These are phyloP conservation scores for Fusarium goolgardi DNA, from an alignment of 2,329 filamentous ascomycete species.

Conservation along the genomic window DNA sequence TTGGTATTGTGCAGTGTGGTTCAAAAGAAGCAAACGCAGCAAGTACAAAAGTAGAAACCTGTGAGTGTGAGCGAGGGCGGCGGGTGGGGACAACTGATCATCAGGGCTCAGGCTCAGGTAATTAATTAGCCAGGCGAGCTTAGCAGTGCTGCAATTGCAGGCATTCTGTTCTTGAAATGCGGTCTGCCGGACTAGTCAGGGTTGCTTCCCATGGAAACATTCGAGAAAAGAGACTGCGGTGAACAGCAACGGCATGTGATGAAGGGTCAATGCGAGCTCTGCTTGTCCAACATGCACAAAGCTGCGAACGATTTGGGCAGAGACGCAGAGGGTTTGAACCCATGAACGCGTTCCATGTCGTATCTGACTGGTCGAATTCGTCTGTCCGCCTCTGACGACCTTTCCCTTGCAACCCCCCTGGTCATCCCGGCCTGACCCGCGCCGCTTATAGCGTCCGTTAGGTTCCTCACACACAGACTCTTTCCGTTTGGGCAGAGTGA, in stretches of 20 bases:
- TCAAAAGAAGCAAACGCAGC: constrained; percentile 4
- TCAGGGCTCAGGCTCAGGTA: constrained; percentile 35
- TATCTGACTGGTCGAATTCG: constrained; percentile 36
- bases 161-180: constrained; percentile 20
- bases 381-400: constrained; percentile 14
- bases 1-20: constrained; percentile 10
- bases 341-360: constrained; percentile 21
- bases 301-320: constrained; percentile 18
- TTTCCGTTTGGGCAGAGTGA: constrained; percentile 3
- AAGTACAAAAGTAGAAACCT: constrained; percentile 8
- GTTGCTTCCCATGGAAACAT: constrained; percentile 25
- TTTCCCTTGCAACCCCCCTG: constrained; percentile 24
- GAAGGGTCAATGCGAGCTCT: constrained; percentile 24
- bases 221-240: constrained; percentile 38
- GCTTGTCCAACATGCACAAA: constrained; percentile 23
- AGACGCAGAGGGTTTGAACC: constrained; percentile 10
- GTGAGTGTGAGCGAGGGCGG: constrained; percentile 17
- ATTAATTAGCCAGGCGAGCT: constrained; percentile 25
- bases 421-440: constrained; percentile 30
- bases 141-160: constrained; percentile 26
- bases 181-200: constrained; percentile 29
- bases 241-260: constrained; percentile 27
- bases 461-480: constrained; percentile 22
- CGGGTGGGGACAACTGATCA: constrained; percentile 31
- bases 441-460: constrained; percentile 32